These are phyloP conservation scores for Evansstolkia leycettana DNA, from an alignment of 495 filamentous ascomycete species.

Conservation along the genomic window DNA sequence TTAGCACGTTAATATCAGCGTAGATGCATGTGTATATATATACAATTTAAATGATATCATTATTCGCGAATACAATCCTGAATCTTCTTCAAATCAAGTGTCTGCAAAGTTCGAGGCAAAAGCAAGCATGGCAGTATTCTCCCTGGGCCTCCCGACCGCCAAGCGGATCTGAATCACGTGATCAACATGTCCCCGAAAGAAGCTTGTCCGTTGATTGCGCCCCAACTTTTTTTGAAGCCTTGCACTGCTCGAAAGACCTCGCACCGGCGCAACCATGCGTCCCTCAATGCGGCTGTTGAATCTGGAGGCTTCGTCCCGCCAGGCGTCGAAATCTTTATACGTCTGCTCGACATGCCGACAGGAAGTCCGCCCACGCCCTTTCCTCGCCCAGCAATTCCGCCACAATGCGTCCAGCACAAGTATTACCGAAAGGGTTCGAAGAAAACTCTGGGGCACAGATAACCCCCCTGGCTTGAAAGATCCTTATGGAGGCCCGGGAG, in stretches of 20 bases:
- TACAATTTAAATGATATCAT: slow-evolving; percentile 2
- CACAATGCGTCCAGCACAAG: slow-evolving; percentile 26
- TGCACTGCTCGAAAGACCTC: slow-evolving; percentile 1
- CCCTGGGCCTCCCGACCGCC: no score
- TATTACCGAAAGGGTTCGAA: slow-evolving; percentile 37
- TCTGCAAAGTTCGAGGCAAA: no score
- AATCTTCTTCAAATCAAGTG: no score
- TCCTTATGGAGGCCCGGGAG: slow-evolving; percentile 34
- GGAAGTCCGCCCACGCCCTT: slow-evolving; percentile 26
- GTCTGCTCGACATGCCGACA: slow-evolving; percentile 34
- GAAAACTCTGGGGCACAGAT: slow-evolving; percentile 44
- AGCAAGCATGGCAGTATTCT: no score
- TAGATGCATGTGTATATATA: slow-evolving; percentile 7
- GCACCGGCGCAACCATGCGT: slow-evolving; percentile 25
- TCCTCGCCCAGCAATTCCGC: slow-evolving; percentile 27
- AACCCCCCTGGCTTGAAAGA: slow-evolving; percentile 41
- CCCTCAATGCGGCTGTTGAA: slow-evolving; percentile 25
- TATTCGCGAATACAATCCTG: not conserved
- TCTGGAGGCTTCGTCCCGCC: slow-evolving; percentile 20
- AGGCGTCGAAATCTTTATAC: slow-evolving; percentile 16
- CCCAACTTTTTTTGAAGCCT: slow-evolving; percentile 15
- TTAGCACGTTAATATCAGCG: slow-evolving; percentile 6
- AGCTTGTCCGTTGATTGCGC: not conserved
- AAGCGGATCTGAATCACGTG: slow-evolving; percentile 10
- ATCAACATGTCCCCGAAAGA: slow-evolving; percentile 8